Evolutionary conservation across 2,329 filamentous ascomycete species (phyloP), one percentile per base, ranked within the genome.

Genomic region (Erysiphe neolycopersici): DNA sequence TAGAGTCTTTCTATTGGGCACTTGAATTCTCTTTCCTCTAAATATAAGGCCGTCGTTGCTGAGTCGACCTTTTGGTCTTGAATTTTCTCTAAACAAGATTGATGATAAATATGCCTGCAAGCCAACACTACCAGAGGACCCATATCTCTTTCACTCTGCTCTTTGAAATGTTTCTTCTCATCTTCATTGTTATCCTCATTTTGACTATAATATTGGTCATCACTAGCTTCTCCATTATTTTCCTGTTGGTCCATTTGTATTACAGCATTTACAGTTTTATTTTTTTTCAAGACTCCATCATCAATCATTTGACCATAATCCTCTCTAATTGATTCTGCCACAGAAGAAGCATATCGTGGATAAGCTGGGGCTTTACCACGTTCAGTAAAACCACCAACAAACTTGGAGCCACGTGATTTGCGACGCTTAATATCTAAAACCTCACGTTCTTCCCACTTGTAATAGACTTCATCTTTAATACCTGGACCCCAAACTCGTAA

Each of bases 401-500:
- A 47, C 41, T 56, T 45, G 45, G 58, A 44, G 52, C 55, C 48
- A 47, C 54, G 46, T 51, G 56, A 50, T 57, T 56, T 52, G 57
- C 55, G 43, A 55, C 55, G 48, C 55, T 55, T 58, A 51, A 64
- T 61, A 43, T 71, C 68, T 1, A 59, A 51, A 1, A 60, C 60
- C 50, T 70, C 66, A 50, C 64, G 70, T 44, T 69, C 67, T 57
- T 89, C 75, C 84, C 83, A 95, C 0, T 76, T 76, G 42, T 80
- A 75, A 64, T 83, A 93, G 1, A 92, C 69, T 33, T 73, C 69
- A 0, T 72, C 69, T 0, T 80, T 78, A 0, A 83, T 76, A 0
- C 84, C 85, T 0, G 85, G 83, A 0, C 89, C 91, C 87, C 89
- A 98, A 1, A 84, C 70, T 6, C 85, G 68, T 41, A 71, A 71